A percentile compares a stretch with the other conserved stretches of the same genome.
Evolutionary conservation across 176 grass and related monocot species (phyloP).

Genomic region (Stipa capillata): DNA sequence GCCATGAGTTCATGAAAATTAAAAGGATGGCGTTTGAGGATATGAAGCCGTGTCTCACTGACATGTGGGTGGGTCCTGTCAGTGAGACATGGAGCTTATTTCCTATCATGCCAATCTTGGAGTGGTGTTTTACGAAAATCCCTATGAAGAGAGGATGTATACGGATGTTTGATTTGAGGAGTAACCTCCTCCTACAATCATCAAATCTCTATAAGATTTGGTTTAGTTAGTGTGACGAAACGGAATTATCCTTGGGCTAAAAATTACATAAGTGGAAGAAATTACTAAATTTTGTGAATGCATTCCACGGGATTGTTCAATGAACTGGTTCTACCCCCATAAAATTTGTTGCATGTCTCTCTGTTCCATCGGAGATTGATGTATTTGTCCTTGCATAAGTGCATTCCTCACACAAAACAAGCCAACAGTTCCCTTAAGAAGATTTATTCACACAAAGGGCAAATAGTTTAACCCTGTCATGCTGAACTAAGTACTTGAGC

Average conservation of each 20-base stretch:
- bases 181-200: neutral
- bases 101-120: neutral
- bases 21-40: neutral
- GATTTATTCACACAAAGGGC: neutral
- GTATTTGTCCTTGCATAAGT: neutral
- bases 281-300: neutral
- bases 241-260: neutral
- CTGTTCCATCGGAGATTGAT: neutral
- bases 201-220: neutral
- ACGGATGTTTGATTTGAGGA: neutral
- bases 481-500: neutral
- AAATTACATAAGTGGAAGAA: neutral
- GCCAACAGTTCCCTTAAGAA: neutral
- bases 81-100: neutral
- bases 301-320: neutral
- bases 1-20: neutral
- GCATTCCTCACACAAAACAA: neutral
- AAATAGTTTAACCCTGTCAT: neutral
- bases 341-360: neutral
- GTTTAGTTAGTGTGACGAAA: neutral
- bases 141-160: neutral
- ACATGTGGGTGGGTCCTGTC: neutral
- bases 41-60: neutral
- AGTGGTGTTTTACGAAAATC: neutral
- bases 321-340: neutral